Evolutionary conservation across 495 filamentous ascomycete species (phyloP).

Genomic region (Thermothielavioides terrestris): DNA sequence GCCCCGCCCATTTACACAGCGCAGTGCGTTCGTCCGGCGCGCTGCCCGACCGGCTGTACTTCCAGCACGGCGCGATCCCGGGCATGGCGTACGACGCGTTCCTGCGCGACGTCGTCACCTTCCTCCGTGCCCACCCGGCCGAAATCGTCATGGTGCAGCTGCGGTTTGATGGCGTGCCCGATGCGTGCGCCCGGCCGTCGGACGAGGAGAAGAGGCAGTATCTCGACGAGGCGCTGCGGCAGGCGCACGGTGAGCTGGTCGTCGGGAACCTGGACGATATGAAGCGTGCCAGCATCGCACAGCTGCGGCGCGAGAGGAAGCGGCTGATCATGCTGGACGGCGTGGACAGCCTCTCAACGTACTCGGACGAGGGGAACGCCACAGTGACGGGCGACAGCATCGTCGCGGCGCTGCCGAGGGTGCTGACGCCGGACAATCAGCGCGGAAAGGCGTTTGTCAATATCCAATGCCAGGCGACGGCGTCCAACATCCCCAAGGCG

Average conservation of each 20-base stretch:
- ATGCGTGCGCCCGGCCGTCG: constrained; percentile 35
- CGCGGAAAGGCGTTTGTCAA: constrained; percentile 36
- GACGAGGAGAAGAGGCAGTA: constrained; percentile 36
- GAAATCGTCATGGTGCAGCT: constrained; percentile 47
- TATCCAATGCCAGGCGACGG: constrained; percentile 48
- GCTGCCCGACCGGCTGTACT: constrained; percentile 42
- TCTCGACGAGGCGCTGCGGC: constrained; percentile 30
- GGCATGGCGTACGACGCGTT: constrained; percentile 46
- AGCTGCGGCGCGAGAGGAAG: constrained; percentile 34
- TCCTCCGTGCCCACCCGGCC: constrained; percentile 34
- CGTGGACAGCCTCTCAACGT: constrained; percentile 41
- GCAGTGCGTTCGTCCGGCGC: constrained; percentile 26
- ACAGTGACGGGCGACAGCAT: constrained; percentile 41
- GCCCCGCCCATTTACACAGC: constrained; percentile 41
- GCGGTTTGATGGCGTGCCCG: constrained; percentile 46
- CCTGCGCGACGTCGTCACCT: constrained; percentile 35
- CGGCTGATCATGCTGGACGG: constrained; percentile 41
- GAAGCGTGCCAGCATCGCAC: constrained; percentile 26
- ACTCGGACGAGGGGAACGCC: constrained; percentile 44
- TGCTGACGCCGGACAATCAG: constrained; percentile 31
- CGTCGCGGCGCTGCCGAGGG: constrained; percentile 31
- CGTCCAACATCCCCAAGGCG: constrained; percentile 42
- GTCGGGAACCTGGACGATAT: constrained; percentile 32
- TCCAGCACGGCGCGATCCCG: constrained; percentile 46
- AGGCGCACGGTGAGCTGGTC: constrained; percentile 22